Conservation (phyloP, 805 yeast species). For the Spathaspora arborariae region DNA sequence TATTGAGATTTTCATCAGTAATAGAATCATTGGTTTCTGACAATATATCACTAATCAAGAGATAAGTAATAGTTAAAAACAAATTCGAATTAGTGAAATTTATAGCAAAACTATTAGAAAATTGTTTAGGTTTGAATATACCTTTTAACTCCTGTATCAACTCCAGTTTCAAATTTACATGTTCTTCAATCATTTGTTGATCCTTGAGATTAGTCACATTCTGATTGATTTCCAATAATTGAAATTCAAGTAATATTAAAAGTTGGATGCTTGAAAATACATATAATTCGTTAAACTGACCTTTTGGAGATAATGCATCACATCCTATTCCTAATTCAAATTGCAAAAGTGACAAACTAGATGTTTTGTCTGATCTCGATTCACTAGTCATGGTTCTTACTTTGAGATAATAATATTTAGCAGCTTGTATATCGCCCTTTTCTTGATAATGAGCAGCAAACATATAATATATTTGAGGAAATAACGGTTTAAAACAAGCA, state of each 20-base stretch:
- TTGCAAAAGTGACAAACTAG: constrained; percentile 11
- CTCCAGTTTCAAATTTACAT: constrained; percentile 10
- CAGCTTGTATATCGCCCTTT: constrained; percentile 29
- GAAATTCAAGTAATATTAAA: constrained; percentile 22
- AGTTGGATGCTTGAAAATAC: constrained; percentile 28
- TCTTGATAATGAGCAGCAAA: constrained; percentile 39
- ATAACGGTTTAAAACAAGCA: constrained; percentile 28
- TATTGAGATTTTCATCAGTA: not conserved
- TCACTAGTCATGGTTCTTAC: constrained; percentile 19
- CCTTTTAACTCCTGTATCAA: constrained; percentile 14
- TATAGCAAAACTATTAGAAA: constrained; percentile 15
- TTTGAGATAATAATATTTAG: constrained; percentile 38
- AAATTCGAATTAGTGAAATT: constrained; percentile 15
- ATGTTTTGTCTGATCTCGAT: not conserved
- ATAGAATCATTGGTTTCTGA: not conserved
- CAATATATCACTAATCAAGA: not conserved
- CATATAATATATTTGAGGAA: constrained; percentile 37
- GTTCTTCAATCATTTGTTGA: constrained; percentile 6
- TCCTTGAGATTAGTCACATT: not conserved
- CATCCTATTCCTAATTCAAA: constrained; percentile 22
- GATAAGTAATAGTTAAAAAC: constrained; percentile 14
- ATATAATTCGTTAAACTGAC: constrained; percentile 23
- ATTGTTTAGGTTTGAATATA: constrained; percentile 11
- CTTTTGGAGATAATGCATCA: constrained; percentile 15
- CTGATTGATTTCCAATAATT: constrained; percentile 8